Evolutionary conservation across 2,329 filamentous ascomycete species (phyloP).

Genomic region (Verticillium klebahnii): DNA sequence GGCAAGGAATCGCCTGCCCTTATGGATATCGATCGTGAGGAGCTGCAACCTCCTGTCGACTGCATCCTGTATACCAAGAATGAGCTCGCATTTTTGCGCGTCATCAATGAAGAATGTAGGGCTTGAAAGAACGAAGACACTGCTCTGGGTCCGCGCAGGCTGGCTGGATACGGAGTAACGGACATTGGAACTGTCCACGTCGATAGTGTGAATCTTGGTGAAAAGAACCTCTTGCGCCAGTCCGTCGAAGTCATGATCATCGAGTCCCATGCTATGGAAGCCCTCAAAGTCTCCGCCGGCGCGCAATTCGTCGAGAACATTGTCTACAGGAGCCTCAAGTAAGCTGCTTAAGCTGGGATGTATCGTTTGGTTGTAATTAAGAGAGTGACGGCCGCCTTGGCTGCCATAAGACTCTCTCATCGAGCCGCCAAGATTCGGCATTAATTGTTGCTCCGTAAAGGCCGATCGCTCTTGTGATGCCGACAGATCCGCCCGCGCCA

Average conservation of each 20-base stretch:
- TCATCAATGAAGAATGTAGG: constrained; percentile 52
- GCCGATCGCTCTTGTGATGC: constrained; percentile 75
- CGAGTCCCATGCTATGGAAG: constrained; percentile 67
- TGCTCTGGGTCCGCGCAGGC: constrained; percentile 49
- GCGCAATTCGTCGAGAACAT: constrained; percentile 63
- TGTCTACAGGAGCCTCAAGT: constrained; percentile 64
- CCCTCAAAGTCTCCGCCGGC: constrained; percentile 60
- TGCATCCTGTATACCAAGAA: constrained; percentile 67
- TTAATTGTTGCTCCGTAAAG: constrained; percentile 64
- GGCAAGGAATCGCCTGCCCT: constrained; percentile 9
- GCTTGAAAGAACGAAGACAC: constrained; percentile 63
- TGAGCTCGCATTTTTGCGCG: constrained; percentile 47
- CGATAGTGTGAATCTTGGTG: constrained; percentile 64
- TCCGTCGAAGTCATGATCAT: constrained; percentile 67
- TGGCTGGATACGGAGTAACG: constrained; percentile 53
- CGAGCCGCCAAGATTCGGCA: constrained; percentile 35
- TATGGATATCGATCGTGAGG: constrained; percentile 51
- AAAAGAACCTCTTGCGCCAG: constrained; percentile 69
- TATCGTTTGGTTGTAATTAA: constrained; percentile 40
- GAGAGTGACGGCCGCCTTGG: constrained; percentile 46
- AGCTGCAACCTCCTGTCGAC: constrained; percentile 64
- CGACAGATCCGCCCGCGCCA: constrained; percentile 82
- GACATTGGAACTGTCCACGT: constrained; percentile 56
- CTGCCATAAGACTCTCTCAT: constrained; percentile 73
- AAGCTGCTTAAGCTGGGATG: constrained; percentile 55